Evolutionary conservation across 2,329 filamentous ascomycete genomes (phyloP).

Genomic region (Talaromyces sp.): DNA sequence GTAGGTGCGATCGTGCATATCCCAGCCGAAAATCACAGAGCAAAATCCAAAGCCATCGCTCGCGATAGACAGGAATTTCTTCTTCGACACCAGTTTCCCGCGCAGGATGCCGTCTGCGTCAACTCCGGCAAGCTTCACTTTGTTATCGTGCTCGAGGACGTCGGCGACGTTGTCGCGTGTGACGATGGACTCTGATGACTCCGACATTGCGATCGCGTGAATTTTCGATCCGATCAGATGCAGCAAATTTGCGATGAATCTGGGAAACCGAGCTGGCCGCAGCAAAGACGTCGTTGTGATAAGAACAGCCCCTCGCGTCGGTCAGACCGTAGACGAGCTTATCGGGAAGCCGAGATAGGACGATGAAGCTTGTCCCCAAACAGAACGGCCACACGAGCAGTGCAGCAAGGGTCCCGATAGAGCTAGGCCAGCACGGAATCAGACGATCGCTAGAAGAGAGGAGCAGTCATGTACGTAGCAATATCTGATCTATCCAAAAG

Average conservation of each 20-base stretch:
- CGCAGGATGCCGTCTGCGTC: constrained; percentile 84
- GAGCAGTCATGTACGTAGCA: not conserved
- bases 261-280: not conserved
- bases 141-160: constrained; percentile 64
- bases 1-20: constrained; percentile 93
- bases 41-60: constrained; percentile 83
- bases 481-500: not conserved
- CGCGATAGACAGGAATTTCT: constrained; percentile 83
- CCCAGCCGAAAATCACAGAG: constrained; percentile 91
- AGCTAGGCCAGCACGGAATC: not conserved
- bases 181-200: constrained; percentile 13
- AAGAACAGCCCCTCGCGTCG: not conserved
- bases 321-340: not conserved
- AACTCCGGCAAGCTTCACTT: constrained; percentile 81
- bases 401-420: not conserved
- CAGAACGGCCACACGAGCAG: not conserved
- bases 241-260: not conserved
- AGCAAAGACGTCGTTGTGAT: not conserved
- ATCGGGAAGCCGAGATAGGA: not conserved
- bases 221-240: not conserved
- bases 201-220: constrained; percentile 1
- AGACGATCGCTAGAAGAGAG: not conserved
- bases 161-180: constrained; percentile 60
- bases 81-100: constrained; percentile 86
- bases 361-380: not conserved